Conservation (phyloP, 169 alveolate genomes). For the Eimeria falciformis region DNA sequence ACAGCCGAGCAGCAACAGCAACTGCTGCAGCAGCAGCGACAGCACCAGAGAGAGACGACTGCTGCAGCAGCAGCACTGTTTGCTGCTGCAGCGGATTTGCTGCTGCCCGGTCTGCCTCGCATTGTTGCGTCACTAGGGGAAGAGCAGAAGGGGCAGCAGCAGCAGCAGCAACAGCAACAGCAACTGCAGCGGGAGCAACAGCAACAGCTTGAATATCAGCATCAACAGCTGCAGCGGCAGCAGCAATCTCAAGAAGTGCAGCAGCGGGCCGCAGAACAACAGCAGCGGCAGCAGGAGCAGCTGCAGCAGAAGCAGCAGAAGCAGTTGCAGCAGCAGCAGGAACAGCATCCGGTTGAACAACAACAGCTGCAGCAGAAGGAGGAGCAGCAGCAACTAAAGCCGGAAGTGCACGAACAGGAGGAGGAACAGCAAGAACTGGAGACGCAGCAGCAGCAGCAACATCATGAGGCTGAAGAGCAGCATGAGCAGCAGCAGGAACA, state of each 20-base stretch:
- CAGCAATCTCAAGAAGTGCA: not conserved
- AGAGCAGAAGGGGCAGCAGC: not conserved
- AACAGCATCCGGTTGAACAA: not conserved
- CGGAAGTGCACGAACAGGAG: not conserved
- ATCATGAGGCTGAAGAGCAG: not conserved
- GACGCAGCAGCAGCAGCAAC: not conserved
- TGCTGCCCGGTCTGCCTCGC: too few relatives aligned
- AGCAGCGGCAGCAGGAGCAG: slow-evolving; percentile 9
- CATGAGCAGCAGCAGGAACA: not conserved
- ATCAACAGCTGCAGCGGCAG: not conserved
- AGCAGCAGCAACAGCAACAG: slow-evolving; percentile 1
- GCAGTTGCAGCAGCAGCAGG: not conserved
- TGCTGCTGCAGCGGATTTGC: too few relatives aligned
- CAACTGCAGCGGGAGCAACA: not conserved
- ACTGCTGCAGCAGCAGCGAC: not conserved
- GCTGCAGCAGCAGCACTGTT: too few relatives aligned
- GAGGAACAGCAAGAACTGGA: not conserved
- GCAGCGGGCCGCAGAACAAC: not conserved
- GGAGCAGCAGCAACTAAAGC: not conserved
- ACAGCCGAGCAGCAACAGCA: not conserved
- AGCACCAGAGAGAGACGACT: too few relatives aligned
- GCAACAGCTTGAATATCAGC: not conserved
- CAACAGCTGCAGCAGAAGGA: not conserved
- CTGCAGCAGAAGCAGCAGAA: not conserved
- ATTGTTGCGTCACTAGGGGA: too few relatives aligned